Conservation (phyloP, 148 eudicot species). For the Rhododendron molle region DNA sequence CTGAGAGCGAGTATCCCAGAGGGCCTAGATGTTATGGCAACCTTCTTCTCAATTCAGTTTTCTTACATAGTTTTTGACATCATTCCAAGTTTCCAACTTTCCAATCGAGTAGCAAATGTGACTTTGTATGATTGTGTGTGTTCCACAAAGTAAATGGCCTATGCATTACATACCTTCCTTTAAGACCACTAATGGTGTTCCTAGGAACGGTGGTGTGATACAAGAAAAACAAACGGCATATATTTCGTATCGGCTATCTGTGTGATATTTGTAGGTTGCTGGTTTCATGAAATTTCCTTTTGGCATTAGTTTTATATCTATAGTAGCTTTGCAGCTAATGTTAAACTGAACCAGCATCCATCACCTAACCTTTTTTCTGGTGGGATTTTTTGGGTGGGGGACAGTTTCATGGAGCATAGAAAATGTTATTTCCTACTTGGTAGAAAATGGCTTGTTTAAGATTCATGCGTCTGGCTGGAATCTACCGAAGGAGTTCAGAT, state of each 20-base stretch:
- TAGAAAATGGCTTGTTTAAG: background rate
- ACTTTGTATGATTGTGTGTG: background rate
- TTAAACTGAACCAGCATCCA: background rate
- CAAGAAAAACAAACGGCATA: background rate
- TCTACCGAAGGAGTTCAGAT: background rate
- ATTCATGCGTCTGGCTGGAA: background rate
- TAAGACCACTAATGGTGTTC: background rate
- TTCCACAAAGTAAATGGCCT: background rate
- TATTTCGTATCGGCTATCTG: background rate
- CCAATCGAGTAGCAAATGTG: background rate
- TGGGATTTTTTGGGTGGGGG: background rate
- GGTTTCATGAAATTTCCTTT: background rate
- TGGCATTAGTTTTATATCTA: background rate
- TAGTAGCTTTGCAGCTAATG: background rate
- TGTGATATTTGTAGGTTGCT: background rate
- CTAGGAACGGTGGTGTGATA: background rate
- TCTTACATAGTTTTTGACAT: background rate
- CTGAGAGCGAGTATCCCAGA: no score
- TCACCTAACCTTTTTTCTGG: background rate
- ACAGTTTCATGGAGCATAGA: background rate
- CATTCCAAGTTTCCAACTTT: background rate
- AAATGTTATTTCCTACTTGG: background rate
- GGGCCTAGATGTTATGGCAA: no score
- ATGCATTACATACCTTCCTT: background rate
- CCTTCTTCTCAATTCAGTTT: no score